Base-by-base conservation (phyloP, 2,329 filamentous ascomycete genomes). In the Drechmeria coniospora region DNA sequence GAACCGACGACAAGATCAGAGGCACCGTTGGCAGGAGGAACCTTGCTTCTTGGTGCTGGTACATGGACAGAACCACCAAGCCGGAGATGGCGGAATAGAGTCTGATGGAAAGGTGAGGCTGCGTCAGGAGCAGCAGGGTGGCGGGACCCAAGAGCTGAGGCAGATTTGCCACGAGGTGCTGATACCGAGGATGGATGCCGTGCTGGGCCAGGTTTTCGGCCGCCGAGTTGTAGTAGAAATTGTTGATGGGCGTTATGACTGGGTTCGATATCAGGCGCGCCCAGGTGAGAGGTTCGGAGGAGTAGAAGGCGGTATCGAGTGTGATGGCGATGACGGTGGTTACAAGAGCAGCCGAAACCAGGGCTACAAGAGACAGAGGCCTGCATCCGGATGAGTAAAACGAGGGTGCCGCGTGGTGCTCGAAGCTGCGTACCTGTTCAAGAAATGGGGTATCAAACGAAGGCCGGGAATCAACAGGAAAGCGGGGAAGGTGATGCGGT, bases 401-500 rank as follows among this genome's bases (percentile, higher is more conserved):
- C 5, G 23, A 9, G 15, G 12, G 19, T 8, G 21, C 15, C 5
- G 14, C 21, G 18, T 6, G 18, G 10, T 20, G 20, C 10, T 6
- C 6, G 20, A n/a, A 4, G 23, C 18, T 15, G 57, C 70, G 47
- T 55, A 90, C 80, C 77, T 87, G 51, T 74, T 74, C 50, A 70
- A 57, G 47, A 93, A 90, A 59, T 92, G 79, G 38, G 83, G 83
- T 50, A 95, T 61, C 46, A 98, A 63, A 46, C 75, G 76, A 47
- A 92, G 58, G 20, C 78, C 77, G 29, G 90, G 87, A 47, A 94
- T 72, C 32, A 92, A 51, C 35, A 98, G 57, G 50, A 92, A 98
- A 10, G 86, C 87, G 25, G 87, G 87, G 51, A 95, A 95, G 8
- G 90, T 98, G 45, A 95, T 94, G 39, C 90, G 74, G 55, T 95